Evolutionary conservation across 805 yeast genomes (phyloP), one percentile per base, ranked within the genome.

Genomic region (Candida ascalaphidarum): DNA sequence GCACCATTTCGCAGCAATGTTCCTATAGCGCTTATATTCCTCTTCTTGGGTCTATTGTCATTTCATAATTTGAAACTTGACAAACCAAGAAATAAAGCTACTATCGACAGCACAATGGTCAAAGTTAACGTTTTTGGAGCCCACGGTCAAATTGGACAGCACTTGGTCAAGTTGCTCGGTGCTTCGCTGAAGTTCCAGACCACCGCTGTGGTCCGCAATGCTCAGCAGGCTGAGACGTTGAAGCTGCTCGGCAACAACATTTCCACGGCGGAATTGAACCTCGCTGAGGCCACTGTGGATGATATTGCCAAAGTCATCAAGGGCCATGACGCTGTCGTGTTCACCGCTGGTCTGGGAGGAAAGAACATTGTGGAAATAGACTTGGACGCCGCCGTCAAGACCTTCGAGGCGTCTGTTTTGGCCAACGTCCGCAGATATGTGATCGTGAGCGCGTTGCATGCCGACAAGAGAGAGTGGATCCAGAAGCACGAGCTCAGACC

Each of bases 341-440:
- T 74, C 55, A 52, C 69, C 22, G 81, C 79, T 0, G 82, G 82
- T 7, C 72, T 79, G 3, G 77, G 72, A 12, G 81, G 81, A 2
- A 66, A 65, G 25, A 68, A 70, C 11, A 39, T 65, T 6, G 55
- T 74, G 28, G 54, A 64, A 14, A 69, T 76, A n/a, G 83, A 77
- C 40, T 52, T 74, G 33, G 81, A 76, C 43, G 77, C 77, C 4
- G 74, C 77, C 7, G 70, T 71, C 18, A 71, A 71, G 43, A 60
- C 67, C 2, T 58, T 68, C 32, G 80, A 75, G 41, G 81, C 77
- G 1, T 56, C 74, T 7, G 64, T 63, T 23, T 34, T 41, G 24
- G 68, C 62, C 11, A 50, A 53, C 1, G 59, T 69, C 17, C 46
- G 56, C 27, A 57, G 79, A 35, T 67, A 65, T 35, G 40, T 77